These are phyloP conservation scores for Turritis glabra DNA, from an alignment of 345 rosid species.

Conservation along the genomic window DNA sequence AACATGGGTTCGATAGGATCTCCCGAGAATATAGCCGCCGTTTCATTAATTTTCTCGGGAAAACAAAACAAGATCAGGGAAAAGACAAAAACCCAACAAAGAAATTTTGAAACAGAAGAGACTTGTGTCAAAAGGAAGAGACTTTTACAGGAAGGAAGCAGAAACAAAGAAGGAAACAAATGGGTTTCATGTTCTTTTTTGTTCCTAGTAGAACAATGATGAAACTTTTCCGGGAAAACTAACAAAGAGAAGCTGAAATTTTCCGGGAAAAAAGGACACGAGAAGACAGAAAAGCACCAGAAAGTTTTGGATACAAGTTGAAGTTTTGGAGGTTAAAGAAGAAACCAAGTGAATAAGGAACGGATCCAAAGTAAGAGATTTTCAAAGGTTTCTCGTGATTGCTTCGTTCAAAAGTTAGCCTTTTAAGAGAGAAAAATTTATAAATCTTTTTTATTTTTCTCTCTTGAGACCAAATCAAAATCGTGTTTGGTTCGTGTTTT, in stretches of 20 bases:
- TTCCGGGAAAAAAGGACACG: conserved; percentile 26
- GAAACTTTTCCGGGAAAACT: conserved; percentile 35
- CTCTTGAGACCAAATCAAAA: conserved; percentile 26
- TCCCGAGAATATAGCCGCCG: conserved; percentile 38
- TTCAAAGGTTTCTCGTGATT: conserved; percentile 91
- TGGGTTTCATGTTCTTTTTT: conserved; percentile 35
- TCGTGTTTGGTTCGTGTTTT: conserved; percentile 22
- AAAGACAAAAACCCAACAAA: conserved; percentile 9
- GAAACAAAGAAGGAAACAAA: conserved; percentile 25
- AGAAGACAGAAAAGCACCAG: conserved; percentile 39
- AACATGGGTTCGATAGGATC: conserved; percentile 65
- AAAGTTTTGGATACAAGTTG: conserved; percentile 43
- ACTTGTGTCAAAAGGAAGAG: conserved; percentile 34
- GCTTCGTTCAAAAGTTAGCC: conserved; percentile 56
- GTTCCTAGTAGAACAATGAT: conserved; percentile 19
- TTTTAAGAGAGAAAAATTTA: too few relatives aligned
- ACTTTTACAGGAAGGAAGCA: conserved; percentile 31
- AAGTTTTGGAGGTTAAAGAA: conserved; percentile 39
- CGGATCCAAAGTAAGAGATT: conserved; percentile 56
- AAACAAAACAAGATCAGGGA: conserved; percentile 25
- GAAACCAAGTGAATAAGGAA: conserved; percentile 46
- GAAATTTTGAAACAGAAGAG: not conserved
- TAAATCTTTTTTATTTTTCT: not conserved
- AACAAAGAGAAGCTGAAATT: conserved; percentile 7
- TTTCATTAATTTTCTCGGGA: conserved; percentile 54